Conservation (phyloP, 2,329 filamentous ascomycete species). For the Magnaporthiopsis poae region DNA sequence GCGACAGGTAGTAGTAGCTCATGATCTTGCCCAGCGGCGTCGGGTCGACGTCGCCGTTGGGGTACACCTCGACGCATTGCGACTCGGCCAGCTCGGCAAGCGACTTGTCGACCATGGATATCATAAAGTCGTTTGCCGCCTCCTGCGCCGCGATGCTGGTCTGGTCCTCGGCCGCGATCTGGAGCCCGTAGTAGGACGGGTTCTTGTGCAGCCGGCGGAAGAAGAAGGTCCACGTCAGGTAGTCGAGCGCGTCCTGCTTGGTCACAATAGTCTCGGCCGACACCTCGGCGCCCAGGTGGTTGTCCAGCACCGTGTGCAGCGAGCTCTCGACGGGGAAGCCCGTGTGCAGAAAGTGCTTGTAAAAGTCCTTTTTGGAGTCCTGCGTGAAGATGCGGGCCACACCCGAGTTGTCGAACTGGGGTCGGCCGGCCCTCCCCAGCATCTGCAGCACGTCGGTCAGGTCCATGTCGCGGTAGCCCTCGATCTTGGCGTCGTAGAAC, state of each 20-base stretch:
- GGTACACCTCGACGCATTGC: slow-evolving; percentile 70
- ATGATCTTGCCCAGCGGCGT: slow-evolving; percentile 95
- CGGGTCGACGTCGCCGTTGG: slow-evolving; percentile 79
- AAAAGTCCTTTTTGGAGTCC: slow-evolving; percentile 95
- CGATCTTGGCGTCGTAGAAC: slow-evolving; percentile 94
- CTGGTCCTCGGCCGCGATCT: slow-evolving; percentile 75
- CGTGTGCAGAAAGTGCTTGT: slow-evolving; percentile 97
- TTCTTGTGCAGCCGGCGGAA: slow-evolving; percentile 96
- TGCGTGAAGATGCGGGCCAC: slow-evolving; percentile 97
- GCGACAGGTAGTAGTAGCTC: slow-evolving; percentile 97
- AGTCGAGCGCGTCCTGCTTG: slow-evolving; percentile 94
- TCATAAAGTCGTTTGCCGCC: slow-evolving; percentile 87
- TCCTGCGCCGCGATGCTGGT: slow-evolving; percentile 68
- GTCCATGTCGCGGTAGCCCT: slow-evolving; percentile 98
- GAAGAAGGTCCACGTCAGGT: slow-evolving; percentile 99
- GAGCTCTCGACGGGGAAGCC: slow-evolving; percentile 96
- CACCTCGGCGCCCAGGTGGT: slow-evolving; percentile 90
- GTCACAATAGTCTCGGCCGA: slow-evolving; percentile 85
- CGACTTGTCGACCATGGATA: slow-evolving; percentile 80
- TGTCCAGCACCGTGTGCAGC: slow-evolving; percentile 89
- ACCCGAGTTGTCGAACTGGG: slow-evolving; percentile 91
- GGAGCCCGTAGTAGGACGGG: slow-evolving; percentile 90
- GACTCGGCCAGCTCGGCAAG: slow-evolving; percentile 73
- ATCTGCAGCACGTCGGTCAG: slow-evolving; percentile 96
- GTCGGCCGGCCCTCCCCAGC: slow-evolving; percentile 87